A percentile compares a stretch with the other conserved stretches of the same genome.
phyloP scores from a whole-genome alignment of 306 rosid genomes.

The Sicyos baderoa region DNA sequence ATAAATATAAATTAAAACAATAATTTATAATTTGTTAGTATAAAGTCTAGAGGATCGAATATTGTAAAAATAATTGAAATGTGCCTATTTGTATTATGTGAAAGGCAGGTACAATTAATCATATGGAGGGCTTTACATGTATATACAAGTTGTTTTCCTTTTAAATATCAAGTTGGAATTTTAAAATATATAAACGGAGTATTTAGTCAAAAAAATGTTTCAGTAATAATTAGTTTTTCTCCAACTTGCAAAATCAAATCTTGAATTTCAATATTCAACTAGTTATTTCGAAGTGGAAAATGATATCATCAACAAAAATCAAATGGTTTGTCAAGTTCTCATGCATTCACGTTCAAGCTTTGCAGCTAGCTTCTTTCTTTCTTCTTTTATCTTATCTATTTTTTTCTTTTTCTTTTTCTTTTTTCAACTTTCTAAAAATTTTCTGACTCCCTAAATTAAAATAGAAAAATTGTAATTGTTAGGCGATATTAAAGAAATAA shows the following conservation, averaged over 20 bases:
- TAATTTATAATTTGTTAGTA: too few relatives aligned
- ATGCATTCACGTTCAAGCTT: background rate
- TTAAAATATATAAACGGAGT: background rate
- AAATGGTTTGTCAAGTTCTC: background rate
- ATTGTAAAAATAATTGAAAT: too few relatives aligned
- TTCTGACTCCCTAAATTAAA: too few relatives aligned
- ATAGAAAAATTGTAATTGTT: too few relatives aligned
- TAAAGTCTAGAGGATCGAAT: too few relatives aligned
- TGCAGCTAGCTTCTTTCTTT: background rate
- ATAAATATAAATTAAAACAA: too few relatives aligned
- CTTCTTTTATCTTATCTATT: too few relatives aligned
- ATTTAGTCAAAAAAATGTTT: background rate
- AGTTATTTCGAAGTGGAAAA: background rate
- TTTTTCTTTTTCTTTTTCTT: too few relatives aligned
- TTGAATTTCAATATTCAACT: background rate
- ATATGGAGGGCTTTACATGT: too few relatives aligned
- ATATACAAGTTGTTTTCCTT: background rate
- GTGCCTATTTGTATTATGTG: too few relatives aligned
- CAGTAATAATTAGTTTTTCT: background rate
- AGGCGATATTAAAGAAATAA: too few relatives aligned
- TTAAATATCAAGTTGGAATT: constrained; percentile 7
- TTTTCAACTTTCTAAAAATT: too few relatives aligned
- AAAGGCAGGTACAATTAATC: background rate
- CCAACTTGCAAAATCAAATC: constrained; percentile 7
- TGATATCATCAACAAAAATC: constrained; percentile 7